A percentile compares a stretch with the other conserved stretches of the same genome.
These are phyloP conservation scores for Cytospora chrysosperma DNA, from an alignment of 2,329 filamentous ascomycete species.

Conservation along the genomic window DNA sequence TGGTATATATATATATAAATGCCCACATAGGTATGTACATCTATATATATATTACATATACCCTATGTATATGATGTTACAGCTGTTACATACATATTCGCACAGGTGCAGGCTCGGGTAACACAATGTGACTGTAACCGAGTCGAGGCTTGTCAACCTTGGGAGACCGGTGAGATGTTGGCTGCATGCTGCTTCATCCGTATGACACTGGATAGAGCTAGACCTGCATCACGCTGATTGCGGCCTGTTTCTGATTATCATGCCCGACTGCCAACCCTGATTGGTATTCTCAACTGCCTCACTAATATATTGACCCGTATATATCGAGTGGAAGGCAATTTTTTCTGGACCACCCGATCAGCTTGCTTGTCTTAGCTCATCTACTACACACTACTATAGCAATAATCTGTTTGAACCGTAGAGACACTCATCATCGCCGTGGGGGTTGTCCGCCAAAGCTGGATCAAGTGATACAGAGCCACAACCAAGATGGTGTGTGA, in stretches of 20 bases:
- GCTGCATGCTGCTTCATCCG: slow-evolving; percentile 22
- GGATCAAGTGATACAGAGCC: slow-evolving; percentile 17
- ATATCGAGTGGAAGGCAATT: neutral
- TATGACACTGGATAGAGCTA: slow-evolving; percentile 16
- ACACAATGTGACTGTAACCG: neutral
- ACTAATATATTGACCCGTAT: neutral
- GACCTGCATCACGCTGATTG: neutral
- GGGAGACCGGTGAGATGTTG: slow-evolving; percentile 21
- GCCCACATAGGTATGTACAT: too few species aligned
- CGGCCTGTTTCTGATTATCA: neutral
- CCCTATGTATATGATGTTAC: neutral
- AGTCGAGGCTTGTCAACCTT: slow-evolving; percentile 15
- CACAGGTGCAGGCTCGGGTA: neutral
- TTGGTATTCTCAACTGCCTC: neutral
- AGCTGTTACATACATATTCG: neutral
- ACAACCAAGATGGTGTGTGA: slow-evolving; percentile 9
- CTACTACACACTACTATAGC: too few species aligned
- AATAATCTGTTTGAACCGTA: neutral
- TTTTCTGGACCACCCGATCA: neutral
- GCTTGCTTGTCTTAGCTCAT: slow-evolving; percentile 19
- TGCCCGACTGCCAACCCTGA: neutral
- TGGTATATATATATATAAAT: too few species aligned
- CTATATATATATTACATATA: too few species aligned
- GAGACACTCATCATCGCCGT: neutral
- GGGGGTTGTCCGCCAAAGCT: slow-evolving; percentile 2